Conservation (phyloP, 768 basidiomycete species). For the Leucocoprinus birnbaumii region DNA sequence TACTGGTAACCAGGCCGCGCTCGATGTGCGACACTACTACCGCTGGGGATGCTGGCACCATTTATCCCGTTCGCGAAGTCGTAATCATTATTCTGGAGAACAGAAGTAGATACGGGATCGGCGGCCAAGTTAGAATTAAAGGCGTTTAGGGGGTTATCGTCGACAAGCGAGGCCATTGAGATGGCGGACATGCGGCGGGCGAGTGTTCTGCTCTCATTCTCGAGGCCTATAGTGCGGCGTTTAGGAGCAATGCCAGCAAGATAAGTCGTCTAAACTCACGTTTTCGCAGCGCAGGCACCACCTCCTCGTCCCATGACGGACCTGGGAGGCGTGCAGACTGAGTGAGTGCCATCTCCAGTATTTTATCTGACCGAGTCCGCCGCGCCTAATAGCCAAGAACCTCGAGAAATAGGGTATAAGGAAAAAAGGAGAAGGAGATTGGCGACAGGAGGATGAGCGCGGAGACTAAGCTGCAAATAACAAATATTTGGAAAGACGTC, state of each 20-base stretch:
- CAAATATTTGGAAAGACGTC: constrained; percentile 13
- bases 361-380: neutral
- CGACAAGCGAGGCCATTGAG: constrained; percentile 58
- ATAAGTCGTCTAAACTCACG: constrained; percentile 39
- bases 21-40: constrained; percentile 6
- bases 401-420: constrained; percentile 4
- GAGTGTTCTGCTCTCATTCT: constrained; percentile 77
- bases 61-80: constrained; percentile 11
- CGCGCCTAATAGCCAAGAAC: neutral
- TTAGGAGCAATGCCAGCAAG: constrained; percentile 14
- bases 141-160: constrained; percentile 25
- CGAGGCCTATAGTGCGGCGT: constrained; percentile 51
- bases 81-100: constrained; percentile 8
- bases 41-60: neutral
- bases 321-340: constrained; percentile 39
- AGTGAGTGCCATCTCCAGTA: constrained; percentile 35
- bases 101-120: constrained; percentile 4
- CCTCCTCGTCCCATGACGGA: constrained; percentile 78
- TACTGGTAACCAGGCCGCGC: constrained; percentile 17
- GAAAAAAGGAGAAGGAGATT: neutral
- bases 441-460: neutral
- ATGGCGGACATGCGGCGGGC: constrained; percentile 74
- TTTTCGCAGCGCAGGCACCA: constrained; percentile 79
- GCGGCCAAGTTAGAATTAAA: constrained; percentile 14
- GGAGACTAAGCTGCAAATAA: neutral